Base-by-base conservation (phyloP, 495 filamentous ascomycete genomes). In the Trichocladium uniseriatum region DNA sequence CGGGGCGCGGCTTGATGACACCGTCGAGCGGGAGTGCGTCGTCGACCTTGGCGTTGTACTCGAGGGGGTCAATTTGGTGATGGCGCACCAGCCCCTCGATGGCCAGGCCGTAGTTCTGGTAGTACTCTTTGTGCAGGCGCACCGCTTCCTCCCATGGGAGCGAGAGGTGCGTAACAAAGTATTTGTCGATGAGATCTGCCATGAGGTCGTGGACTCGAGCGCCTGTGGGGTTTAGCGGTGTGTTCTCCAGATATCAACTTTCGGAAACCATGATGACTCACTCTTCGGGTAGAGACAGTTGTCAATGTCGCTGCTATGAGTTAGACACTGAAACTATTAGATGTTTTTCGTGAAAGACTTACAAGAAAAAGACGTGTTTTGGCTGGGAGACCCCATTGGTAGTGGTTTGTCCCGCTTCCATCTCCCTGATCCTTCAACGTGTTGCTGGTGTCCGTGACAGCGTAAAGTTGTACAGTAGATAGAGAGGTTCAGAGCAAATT, bases 41-140 rank as follows among this genome's bases (percentile, higher is more conserved):
- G 64, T 99, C 94, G 21, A 97, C 94, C 67, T 89, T 81, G 51
- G 75, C 66, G 65, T 99, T 99, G 76, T 95, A 99, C 24, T 89
- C 89, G 3, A 99, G 75, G 2, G 94, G 84, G 58, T 99, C 89
- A 58, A 99, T 92, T 66, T 91, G 84, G 68, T 99, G 94, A 66
- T 96, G 83, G 20, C 86, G 81, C 1, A 94, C 89, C 2, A 99
- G 74, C 0, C 94, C 94, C 62, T 94, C 86, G 55, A 99, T 90
- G n/a, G 94, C 90, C 3, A 97, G 80, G 18, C 94, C 94, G 67
- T 99, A 99, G 58, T 87, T 85, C 56, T 80, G 81, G 73, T 96
- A 97, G 75, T 99, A 99, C 52, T 85, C 84, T 63, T 79, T 70
- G 65, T 96, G 94, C 3, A 99, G 79, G 55, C 79, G 73, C 49